Evolutionary conservation across 139 green algal genomes (phyloP).

Genomic region (Volvox africanus): DNA sequence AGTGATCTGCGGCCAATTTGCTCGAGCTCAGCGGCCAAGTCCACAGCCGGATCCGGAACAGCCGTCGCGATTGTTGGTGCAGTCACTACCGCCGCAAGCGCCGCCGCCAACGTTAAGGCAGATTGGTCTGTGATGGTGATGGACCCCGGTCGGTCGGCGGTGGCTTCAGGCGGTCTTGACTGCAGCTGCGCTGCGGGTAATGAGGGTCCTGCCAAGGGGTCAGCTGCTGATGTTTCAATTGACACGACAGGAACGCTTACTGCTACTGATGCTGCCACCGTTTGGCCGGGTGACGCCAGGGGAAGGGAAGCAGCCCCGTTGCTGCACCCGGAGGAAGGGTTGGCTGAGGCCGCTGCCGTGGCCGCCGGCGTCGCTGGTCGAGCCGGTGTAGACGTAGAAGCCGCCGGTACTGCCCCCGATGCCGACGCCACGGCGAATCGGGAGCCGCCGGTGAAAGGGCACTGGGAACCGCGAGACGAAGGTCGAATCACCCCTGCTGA

Average conservation of each 20-base stretch:
- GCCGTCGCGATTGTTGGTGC: not conserved
- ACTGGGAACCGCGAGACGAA: not conserved
- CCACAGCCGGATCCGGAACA: not conserved
- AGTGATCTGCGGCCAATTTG: not conserved
- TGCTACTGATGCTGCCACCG: not conserved
- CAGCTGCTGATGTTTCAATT: too few relatives aligned
- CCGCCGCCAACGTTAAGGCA: not conserved
- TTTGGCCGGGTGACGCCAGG: not conserved
- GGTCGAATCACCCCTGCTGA: not conserved
- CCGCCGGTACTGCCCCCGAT: not conserved
- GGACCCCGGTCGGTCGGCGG: not conserved
- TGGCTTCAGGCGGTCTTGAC: not conserved
- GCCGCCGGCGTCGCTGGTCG: not conserved
- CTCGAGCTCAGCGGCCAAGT: conserved; percentile 2
- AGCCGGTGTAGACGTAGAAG: not conserved
- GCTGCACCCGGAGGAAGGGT: not conserved
- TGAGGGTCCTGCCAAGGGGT: not conserved
- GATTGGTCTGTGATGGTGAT: too few relatives aligned
- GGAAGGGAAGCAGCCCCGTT: not conserved
- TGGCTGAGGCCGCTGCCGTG: not conserved
- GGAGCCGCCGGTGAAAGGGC: conserved; percentile 19
- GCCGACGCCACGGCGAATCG: not conserved
- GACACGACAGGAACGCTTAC: too few relatives aligned
- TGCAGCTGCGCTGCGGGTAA: not conserved
- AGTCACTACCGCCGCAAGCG: not conserved